phyloP scores from a whole-genome alignment of 2,329 filamentous ascomycete genomes.

The Pseudogymnoascus sp. region DNA sequence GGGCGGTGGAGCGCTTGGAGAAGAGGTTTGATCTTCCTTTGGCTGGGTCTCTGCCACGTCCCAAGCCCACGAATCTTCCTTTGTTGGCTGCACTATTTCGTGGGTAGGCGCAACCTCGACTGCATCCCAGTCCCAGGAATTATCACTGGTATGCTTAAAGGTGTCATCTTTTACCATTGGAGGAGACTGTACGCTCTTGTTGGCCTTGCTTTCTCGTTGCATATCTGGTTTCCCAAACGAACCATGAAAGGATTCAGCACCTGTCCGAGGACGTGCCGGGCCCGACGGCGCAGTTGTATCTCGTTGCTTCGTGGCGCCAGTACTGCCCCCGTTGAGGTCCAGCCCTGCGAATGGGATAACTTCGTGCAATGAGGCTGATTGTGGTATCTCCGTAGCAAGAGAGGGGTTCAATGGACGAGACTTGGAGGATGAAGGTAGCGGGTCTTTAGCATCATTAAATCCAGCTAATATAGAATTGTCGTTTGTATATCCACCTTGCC shows the following conservation, averaged over 20 bases:
- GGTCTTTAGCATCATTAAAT: not conserved
- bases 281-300: slow-evolving; percentile 25
- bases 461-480: not conserved
- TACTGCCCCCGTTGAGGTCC: slow-evolving; percentile 37
- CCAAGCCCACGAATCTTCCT: slow-evolving; percentile 29
- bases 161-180: not conserved
- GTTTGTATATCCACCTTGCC: not conserved
- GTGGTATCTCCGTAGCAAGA: slow-evolving; percentile 27
- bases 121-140: slow-evolving; percentile 5
- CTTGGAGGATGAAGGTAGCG: not conserved
- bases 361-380: slow-evolving; percentile 47
- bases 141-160: not conserved
- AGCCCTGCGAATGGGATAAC: slow-evolving; percentile 48
- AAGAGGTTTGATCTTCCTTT: not conserved
- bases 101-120: not conserved
- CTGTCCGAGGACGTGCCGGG: slow-evolving; percentile 13
- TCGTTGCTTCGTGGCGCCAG: slow-evolving; percentile 28
- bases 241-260: not conserved
- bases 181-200: not conserved
- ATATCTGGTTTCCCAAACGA: not conserved
- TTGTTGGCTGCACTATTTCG: not conserved
- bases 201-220: slow-evolving; percentile 16
- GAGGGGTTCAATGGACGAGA: not conserved
- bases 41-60: slow-evolving; percentile 23
- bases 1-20: slow-evolving; percentile 48